Percentiles rank a stretch among this genome's conserved stretches.
phyloP scores from a whole-genome alignment of 768 basidiomycete species.

The Lepiota venenata region DNA sequence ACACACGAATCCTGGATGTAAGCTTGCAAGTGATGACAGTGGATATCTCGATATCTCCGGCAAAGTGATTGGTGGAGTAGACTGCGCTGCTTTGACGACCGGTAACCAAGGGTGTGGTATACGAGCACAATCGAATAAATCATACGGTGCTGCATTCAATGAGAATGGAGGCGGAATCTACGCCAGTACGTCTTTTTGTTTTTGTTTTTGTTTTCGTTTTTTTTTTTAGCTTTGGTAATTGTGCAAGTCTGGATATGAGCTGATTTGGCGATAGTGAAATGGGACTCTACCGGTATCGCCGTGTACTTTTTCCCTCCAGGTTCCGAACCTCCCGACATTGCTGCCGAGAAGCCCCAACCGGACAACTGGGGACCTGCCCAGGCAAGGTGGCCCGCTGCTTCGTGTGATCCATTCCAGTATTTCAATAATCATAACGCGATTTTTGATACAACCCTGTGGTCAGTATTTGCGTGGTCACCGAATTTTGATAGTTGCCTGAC shows the following conservation, averaged over 20 bases:
- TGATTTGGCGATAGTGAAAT: constrained; percentile 50
- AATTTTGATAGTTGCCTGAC: not conserved
- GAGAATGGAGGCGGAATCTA: constrained; percentile 83
- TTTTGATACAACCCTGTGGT: constrained; percentile 88
- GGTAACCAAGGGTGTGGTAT: constrained; percentile 83
- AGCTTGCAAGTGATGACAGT: constrained; percentile 46
- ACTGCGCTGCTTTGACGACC: constrained; percentile 70
- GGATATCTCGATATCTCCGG: constrained; percentile 56
- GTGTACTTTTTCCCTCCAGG: constrained; percentile 81
- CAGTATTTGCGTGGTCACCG: constrained; percentile 20
- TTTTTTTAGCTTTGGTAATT: constrained; percentile 9
- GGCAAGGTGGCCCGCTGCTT: constrained; percentile 74
- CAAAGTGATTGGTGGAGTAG: constrained; percentile 60
- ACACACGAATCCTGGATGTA: constrained; percentile 74
- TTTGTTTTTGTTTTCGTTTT: constrained; percentile 6
- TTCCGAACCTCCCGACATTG: constrained; percentile 75
- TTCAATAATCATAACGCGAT: constrained; percentile 77
- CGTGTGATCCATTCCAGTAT: constrained; percentile 75
- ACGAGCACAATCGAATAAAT: constrained; percentile 52
- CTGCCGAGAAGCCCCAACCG: constrained; percentile 69
- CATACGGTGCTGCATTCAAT: constrained; percentile 89
- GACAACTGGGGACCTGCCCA: constrained; percentile 71
- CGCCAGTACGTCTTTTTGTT: constrained; percentile 64
- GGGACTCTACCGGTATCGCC: constrained; percentile 72
- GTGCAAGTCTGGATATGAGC: constrained; percentile 9